Evolutionary conservation across 768 basidiomycete species (phyloP), one percentile per base, ranked within the genome.

Genomic region (Kockovaella imperatae): DNA sequence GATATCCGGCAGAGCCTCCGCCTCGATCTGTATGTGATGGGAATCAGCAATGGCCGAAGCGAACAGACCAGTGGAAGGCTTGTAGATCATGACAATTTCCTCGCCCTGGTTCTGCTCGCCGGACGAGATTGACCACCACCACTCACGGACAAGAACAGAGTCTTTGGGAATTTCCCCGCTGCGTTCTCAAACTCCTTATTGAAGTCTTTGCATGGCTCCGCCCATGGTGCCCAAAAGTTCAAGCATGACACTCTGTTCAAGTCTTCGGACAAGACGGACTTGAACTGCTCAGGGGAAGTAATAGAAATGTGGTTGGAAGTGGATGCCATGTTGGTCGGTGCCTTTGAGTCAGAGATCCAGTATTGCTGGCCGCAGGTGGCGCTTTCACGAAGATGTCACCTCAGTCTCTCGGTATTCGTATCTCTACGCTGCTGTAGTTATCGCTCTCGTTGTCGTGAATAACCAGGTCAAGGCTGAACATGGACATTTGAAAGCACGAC

Each of bases 171-270:
- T 66, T 85, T 84, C 53, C 77, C 79, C 1, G 89, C 79, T 36
- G 93, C 76, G 60, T 86, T 84, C 7, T 62, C 51, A 15, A 85
- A 79, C 4, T 90, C 80, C 35, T 81, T 75, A 73, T 89, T 90
- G 84, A 95, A 93, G 60, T 83, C 78, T 59, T 77, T 77, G 76
- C 91, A 97, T 32, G 90, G 89, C 53, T 80, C 84, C 0, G 89
- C 95, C 87, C 88, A 76, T 85, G 71, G 80, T 35, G 91, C 87
- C 85, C 89, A 91, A 70, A 96, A 99, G 73, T 86, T 87, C 65
- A 95, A 81, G 30, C 93, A 75, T 3, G 90, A 90, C 20, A 93
- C 78, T 18, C 86, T 76, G 17, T 78, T 72, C 28, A 99, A 79
- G 72, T 97, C 91, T 18, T 71, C 63, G 0, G 81, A 82, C 39